phyloP scores from a whole-genome alignment of 2,329 filamentous ascomycete species.

The Neonectria sp. region DNA sequence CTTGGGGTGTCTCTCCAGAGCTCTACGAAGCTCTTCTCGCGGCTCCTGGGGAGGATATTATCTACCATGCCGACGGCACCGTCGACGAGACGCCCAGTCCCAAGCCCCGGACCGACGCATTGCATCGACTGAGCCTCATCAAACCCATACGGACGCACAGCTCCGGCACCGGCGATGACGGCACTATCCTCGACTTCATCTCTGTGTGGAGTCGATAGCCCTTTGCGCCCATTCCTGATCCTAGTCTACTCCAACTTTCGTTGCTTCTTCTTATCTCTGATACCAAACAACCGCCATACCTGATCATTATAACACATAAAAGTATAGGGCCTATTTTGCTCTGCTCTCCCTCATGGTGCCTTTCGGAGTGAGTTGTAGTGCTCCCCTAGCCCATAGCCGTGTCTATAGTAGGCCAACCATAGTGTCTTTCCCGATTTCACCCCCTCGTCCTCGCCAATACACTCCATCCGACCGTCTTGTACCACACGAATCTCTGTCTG shows the following conservation, averaged over 20 bases:
- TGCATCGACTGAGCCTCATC: slow-evolving; percentile 64
- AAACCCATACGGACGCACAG: slow-evolving; percentile 66
- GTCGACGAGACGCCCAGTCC: slow-evolving; percentile 58
- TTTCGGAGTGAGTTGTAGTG: slow-evolving; percentile 93
- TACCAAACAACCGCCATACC: slow-evolving; percentile 45
- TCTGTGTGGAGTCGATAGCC: slow-evolving; percentile 65
- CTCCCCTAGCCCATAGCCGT: slow-evolving; percentile 94
- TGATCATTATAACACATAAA: slow-evolving; percentile 39
- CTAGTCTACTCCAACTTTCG: slow-evolving; percentile 7
- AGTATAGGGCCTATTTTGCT: slow-evolving; percentile 34
- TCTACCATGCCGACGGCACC: slow-evolving; percentile 66
- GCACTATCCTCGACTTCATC: slow-evolving; percentile 66
- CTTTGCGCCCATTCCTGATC: slow-evolving; percentile 12
- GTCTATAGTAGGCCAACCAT: slow-evolving; percentile 96
- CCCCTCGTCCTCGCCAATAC: slow-evolving; percentile 69
- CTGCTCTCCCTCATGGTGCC: slow-evolving; percentile 44
- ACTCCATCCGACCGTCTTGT: slow-evolving; percentile 86
- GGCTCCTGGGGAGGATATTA: slow-evolving; percentile 76
- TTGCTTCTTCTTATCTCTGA: slow-evolving; percentile 39
- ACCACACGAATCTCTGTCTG: slow-evolving; percentile 86
- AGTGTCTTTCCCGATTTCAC: slow-evolving; percentile 69
- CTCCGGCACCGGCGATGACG: slow-evolving; percentile 61
- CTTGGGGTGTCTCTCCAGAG: slow-evolving; percentile 78
- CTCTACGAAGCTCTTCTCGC: slow-evolving; percentile 81
- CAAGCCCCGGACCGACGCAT: slow-evolving; percentile 56